A percentile compares a stretch with the other conserved stretches of the same genome.
These are phyloP conservation scores for Phytophthora sansomeana DNA, from an alignment of 352 stramenopile genomes.

Conservation along the genomic window DNA sequence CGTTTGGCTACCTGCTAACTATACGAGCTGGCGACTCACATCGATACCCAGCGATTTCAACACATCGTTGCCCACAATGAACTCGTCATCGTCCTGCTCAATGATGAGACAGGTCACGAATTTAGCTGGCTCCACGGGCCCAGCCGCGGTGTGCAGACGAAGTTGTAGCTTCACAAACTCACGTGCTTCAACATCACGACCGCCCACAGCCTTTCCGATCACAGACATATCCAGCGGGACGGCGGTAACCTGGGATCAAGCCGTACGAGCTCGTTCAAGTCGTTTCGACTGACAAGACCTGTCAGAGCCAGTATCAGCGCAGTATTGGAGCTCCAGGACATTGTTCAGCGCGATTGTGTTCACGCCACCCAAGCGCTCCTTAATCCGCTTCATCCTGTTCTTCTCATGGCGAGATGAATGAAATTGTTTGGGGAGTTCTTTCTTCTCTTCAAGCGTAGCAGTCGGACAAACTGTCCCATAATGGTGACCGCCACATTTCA, in stretches of 20 bases:
- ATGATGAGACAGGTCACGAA: conserved; percentile 13
- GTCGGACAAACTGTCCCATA: conserved; percentile 11
- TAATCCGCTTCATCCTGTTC: conserved; percentile 15
- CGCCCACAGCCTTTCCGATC: conserved; percentile 7
- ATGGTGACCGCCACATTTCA: conserved; percentile 14
- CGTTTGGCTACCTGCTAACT: not conserved
- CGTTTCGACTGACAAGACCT: conserved; percentile 5
- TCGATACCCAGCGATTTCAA: conserved; percentile 7
- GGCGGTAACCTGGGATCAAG: too few species aligned
- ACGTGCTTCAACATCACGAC: conserved; percentile 8
- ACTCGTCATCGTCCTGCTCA: conserved; percentile 14
- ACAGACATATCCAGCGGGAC: not conserved
- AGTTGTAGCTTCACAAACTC: not conserved
- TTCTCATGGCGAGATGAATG: conserved; percentile 1
- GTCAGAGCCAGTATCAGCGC: conserved; percentile 5
- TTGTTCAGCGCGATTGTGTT: conserved; percentile 13
- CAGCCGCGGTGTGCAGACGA: conserved; percentile 9
- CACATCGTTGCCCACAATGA: conserved; percentile 18
- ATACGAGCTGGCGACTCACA: conserved; percentile 1
- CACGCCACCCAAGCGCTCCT: conserved; percentile 14
- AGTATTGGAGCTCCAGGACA: conserved; percentile 1
- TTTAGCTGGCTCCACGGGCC: conserved; percentile 5
- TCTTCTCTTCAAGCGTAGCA: conserved; percentile 8
- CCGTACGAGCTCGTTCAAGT: conserved; percentile 7
- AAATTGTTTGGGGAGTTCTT: conserved; percentile 14